phyloP scores from a whole-genome alignment of 2,329 filamentous ascomycete species.

The Fusarium coicis region DNA sequence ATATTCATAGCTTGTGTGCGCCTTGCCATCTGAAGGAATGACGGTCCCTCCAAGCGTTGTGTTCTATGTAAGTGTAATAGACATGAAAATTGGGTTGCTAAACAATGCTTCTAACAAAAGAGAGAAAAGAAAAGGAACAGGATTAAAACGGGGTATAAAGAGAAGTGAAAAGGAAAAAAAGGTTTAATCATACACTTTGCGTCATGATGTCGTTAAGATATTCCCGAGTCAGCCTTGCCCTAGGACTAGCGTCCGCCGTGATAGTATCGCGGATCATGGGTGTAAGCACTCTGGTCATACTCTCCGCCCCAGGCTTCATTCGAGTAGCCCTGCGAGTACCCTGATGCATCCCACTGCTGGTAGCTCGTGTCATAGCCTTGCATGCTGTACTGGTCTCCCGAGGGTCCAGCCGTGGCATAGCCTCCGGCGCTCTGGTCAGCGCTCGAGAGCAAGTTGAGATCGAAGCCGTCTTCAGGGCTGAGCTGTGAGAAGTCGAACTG shows the following conservation, averaged over 20 bases:
- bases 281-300: constrained; percentile 39
- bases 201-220: constrained; percentile 33
- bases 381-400: constrained; percentile 31
- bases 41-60: background rate
- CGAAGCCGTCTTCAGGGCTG: constrained; percentile 47
- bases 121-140: background rate
- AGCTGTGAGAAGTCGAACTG: constrained; percentile 46
- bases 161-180: background rate
- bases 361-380: constrained; percentile 22
- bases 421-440: constrained; percentile 35
- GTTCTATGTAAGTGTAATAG: constrained; percentile 30
- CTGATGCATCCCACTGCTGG: constrained; percentile 32
- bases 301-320: constrained; percentile 27
- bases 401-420: constrained; percentile 38
- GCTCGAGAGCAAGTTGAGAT: constrained; percentile 40
- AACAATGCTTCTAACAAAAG: constrained; percentile 9
- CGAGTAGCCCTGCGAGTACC: constrained; percentile 35
- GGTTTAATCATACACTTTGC: constrained; percentile 25
- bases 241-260: constrained; percentile 16
- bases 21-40: constrained; percentile 8
- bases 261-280: constrained; percentile 37
- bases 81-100: constrained; percentile 1
- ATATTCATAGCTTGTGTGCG: constrained; percentile 21
- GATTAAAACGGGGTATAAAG: constrained; percentile 35
- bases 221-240: constrained; percentile 25